Percentiles rank a stretch among this genome's conserved stretches.
phyloP scores from a whole-genome alignment of 129 eudicot species.

The Arctium minus region DNA sequence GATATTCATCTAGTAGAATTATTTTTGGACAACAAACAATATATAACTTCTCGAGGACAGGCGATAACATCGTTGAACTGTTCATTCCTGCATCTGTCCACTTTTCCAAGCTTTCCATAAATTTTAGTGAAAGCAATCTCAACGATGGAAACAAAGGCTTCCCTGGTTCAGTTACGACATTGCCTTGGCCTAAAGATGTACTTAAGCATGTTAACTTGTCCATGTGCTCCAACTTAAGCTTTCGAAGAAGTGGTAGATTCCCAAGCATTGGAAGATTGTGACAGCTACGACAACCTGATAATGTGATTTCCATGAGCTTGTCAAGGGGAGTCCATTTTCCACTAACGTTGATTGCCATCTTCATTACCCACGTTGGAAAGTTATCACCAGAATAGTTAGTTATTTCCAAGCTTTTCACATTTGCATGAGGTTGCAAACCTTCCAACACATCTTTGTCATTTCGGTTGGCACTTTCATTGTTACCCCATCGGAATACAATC shows the following conservation, averaged over 20 bases:
- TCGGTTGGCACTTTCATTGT: not conserved
- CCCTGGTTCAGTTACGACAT: not conserved
- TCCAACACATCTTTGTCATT: slow-evolving; percentile 24
- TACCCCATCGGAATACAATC: not conserved
- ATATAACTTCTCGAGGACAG: not conserved
- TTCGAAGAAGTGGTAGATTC: not conserved
- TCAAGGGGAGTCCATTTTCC: not conserved
- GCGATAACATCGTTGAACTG: not conserved
- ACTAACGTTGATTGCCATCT: not conserved
- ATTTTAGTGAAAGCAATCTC: not conserved
- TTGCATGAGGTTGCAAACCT: not conserved
- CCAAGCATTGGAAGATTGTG: slow-evolving; percentile 11
- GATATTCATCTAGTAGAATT: not conserved
- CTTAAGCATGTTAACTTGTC: not conserved
- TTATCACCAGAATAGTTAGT: not conserved
- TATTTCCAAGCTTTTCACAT: not conserved
- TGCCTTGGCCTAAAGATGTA: too few species aligned
- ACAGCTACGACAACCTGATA: not conserved
- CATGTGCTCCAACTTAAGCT: not conserved
- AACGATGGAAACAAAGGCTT: not conserved
- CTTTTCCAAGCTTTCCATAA: not conserved
- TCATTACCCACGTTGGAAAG: not conserved
- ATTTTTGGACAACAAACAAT: not conserved
- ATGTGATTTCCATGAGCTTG: not conserved
- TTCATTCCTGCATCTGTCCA: not conserved